Evolutionary conservation across 305 asterid species (phyloP).

Genomic region (Plantago coronopus): DNA sequence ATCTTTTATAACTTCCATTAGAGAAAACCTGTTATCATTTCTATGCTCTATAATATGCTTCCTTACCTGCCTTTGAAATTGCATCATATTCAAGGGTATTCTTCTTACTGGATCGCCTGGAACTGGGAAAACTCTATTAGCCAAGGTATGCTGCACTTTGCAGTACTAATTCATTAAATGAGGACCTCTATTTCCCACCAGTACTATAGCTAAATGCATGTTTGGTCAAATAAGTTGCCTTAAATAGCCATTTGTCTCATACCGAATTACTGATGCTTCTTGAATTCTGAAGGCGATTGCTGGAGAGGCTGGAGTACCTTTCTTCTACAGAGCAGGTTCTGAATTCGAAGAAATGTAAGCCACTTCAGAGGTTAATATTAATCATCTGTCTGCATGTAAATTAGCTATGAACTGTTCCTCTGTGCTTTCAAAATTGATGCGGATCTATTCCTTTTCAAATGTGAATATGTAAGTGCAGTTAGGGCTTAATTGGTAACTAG

Average conservation of each 20-base stretch:
- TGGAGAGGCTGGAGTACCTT: constrained; percentile 99
- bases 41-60: constrained; percentile 14
- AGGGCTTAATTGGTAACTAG: constrained; percentile 2
- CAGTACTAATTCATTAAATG: constrained; percentile 7
- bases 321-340: constrained; percentile 96
- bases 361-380: constrained; percentile 15
- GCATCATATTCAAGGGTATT: constrained; percentile 66
- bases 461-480: constrained; percentile 4
- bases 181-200: constrained; percentile 8
- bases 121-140: constrained; percentile 95
- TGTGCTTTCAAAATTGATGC: too few relatives aligned
- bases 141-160: constrained; percentile 55
- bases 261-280: constrained; percentile 29
- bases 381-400: constrained; percentile 6
- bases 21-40: constrained; percentile 1
- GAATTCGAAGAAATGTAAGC: constrained; percentile 97
- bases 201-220: constrained; percentile 8
- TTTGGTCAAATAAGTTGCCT: constrained; percentile 15
- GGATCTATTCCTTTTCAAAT: neutral
- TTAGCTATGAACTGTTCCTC: neutral
- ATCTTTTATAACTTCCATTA: constrained; percentile 9
- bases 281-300: constrained; percentile 84
- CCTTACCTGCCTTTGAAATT: constrained; percentile 17
- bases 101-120: constrained; percentile 98
- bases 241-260: constrained; percentile 14